These are phyloP conservation scores for Suhomyces wounanorum DNA, from an alignment of 1,139 yeast species.

Conservation along the genomic window DNA sequence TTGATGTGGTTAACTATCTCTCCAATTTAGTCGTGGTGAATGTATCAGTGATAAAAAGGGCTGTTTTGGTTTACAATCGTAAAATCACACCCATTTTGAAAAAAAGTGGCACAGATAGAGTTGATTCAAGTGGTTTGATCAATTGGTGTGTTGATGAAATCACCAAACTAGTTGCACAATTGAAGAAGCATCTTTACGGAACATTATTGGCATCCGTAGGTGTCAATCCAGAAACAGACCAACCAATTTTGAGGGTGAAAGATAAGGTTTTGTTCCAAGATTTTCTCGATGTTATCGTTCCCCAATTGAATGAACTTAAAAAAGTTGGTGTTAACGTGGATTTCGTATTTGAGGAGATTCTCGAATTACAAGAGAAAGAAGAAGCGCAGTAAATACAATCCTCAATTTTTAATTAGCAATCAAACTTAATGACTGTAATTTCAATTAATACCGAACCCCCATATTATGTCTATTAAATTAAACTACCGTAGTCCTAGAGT, in stretches of 20 bases:
- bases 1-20: constrained; percentile 47
- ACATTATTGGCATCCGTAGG: constrained; percentile 46
- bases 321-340: constrained; percentile 74
- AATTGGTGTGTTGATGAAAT: constrained; percentile 76
- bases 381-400: neutral
- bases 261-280: constrained; percentile 36
- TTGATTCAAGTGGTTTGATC: constrained; percentile 47
- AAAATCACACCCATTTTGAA: constrained; percentile 39
- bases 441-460: neutral
- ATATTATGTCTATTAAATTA: neutral
- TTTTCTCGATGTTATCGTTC: constrained; percentile 54
- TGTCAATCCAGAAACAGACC: constrained; percentile 28
- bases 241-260: constrained; percentile 30
- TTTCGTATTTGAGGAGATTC: constrained; percentile 49
- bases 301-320: constrained; percentile 65
- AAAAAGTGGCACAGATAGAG: constrained; percentile 25
- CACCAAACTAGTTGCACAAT: constrained; percentile 55
- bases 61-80: constrained; percentile 35
- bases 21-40: constrained; percentile 47
- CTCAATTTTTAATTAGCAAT: neutral
- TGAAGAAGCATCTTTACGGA: constrained; percentile 70
- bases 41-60: constrained; percentile 41
- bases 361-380: constrained; percentile 12
- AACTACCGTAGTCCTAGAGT: constrained; percentile 16
- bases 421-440: neutral